Percentiles rank a stretch among this genome's conserved stretches.
These are phyloP conservation scores for Thinopyrum elongatum DNA, from an alignment of 176 grass and related monocot genomes.

Conservation along the genomic window DNA sequence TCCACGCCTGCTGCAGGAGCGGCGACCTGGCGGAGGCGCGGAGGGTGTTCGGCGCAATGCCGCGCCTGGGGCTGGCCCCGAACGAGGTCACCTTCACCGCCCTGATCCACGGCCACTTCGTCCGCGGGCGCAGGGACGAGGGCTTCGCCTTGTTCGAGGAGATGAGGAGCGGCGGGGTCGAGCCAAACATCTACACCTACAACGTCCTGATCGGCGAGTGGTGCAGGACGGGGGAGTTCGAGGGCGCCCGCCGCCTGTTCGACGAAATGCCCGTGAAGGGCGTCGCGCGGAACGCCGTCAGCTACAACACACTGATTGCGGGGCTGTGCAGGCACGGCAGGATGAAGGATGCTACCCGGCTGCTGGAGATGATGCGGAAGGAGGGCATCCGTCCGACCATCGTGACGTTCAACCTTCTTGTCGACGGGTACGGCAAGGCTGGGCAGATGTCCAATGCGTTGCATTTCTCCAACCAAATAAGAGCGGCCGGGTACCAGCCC, in stretches of 20 bases:
- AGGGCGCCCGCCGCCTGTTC: slow-evolving; percentile 40
- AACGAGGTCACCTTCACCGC: slow-evolving; percentile 74
- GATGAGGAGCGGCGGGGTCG: slow-evolving; percentile 43
- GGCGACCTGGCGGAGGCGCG: slow-evolving; percentile 37
- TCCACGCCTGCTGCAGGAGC: slow-evolving; percentile 48
- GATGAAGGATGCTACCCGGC: slow-evolving; percentile 33
- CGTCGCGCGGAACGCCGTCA: slow-evolving; percentile 48
- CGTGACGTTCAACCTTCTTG: slow-evolving; percentile 67
- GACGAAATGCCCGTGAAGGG: slow-evolving; percentile 66
- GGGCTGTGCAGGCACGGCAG: slow-evolving; percentile 49
- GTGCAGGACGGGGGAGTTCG: slow-evolving; percentile 41
- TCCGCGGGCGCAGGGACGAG: slow-evolving; percentile 7
- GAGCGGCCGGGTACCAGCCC: slow-evolving; percentile 32
- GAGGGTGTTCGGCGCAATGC: slow-evolving; percentile 60
- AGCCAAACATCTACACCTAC: slow-evolving; percentile 62
- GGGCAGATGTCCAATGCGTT: slow-evolving; percentile 57
- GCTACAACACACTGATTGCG: slow-evolving; percentile 50
- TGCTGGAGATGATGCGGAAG: slow-evolving; percentile 50
- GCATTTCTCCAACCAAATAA: slow-evolving; percentile 60
- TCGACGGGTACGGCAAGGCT: slow-evolving; percentile 59
- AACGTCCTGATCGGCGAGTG: slow-evolving; percentile 55
- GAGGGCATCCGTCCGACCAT: slow-evolving; percentile 49
- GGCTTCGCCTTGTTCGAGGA: slow-evolving; percentile 51
- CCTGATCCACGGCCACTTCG: slow-evolving; percentile 62
- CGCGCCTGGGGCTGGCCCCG: slow-evolving; percentile 30